Evolutionary conservation across 2,329 filamentous ascomycete species (phyloP), one percentile per base, ranked within the genome.

Genomic region (Ophiocordyceps robertsii): DNA sequence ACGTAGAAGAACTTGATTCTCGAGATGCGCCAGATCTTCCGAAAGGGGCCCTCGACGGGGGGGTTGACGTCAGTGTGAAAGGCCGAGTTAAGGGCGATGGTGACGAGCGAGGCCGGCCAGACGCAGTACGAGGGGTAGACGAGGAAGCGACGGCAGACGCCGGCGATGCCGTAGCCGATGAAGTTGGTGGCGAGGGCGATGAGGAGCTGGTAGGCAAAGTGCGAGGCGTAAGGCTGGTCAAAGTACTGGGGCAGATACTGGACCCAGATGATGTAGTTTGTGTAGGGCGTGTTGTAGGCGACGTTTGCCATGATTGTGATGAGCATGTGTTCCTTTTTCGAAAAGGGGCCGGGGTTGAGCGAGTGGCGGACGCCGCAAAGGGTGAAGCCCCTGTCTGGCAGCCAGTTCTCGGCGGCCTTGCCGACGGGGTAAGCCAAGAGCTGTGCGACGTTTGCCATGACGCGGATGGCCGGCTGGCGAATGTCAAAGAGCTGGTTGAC

Each of bases 231-330:
- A 1, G 59, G 55, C 51, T 75, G 72, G 53, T 74, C 68, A 51
- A 73, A 76, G 51, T 69, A 76, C 48, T 66, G 63, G 0, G 69
- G 68, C 33, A 75, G 55, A 42, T 61, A 65, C 40, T 75, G 72
- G 6, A 68, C 67, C 69, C 69, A 73, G 46, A 74, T 69, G 44
- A 75, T 72, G 51, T 71, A 64, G 56, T 69, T 70, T 3, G 72
- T 75, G 51, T 74, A 75, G 0, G 71, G 71, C 4, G 64, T 63
- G 45, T 67, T 67, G 56, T 66, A 70, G 12, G 68, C 67, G 12
- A 72, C 71, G 53, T 81, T 80, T 43, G 79, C 75, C 71, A 76
- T 75, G 55, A 76, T 73, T 45, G 70, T 71, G 47, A 77, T 73
- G 35, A 79, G 62, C 65, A 75, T 73, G 52, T 79, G 75, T 55